Evolutionary conservation across 2,329 filamentous ascomycete genomes (phyloP), one percentile per base, ranked within the genome.

Genomic region (Blastomyces silverae): DNA sequence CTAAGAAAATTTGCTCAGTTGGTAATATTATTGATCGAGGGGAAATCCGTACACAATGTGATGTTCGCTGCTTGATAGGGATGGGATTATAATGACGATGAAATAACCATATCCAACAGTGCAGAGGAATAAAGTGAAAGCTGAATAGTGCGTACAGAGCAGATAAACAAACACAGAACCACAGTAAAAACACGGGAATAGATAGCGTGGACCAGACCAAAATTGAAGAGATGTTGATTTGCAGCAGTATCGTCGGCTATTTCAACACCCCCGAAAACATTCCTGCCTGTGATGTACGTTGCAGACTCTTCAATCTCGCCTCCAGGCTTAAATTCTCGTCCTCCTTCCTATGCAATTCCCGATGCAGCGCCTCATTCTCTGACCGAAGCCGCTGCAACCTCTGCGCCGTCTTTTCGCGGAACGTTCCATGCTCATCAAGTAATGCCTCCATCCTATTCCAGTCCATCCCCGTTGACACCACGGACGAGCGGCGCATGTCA

Each of bases 291-390:
- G 70, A 48, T 42, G 70, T 68, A 61, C 74, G 69, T 65, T 74
- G 72, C 48, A 78, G 63, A 56, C 64, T 74, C 64, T 74, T 72
- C 52, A 77, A 65, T 66, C 70, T 76, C 42, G 71, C 71, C 66
- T 79, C 77, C 57, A 79, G 66, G 31, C 71, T 69, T 56, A 76
- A 72, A 65, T 73, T 75, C 39, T 77, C 76, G 64, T 78, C 77
- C 67, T 79, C 77, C 68, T 74, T 75, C 44, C 72, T 69, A 61
- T 76, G 72, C 65, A 79, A 65, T 56, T 78, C 75, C 64, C 67
- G 74, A 68, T 77, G 75, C 66, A 79, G 66, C 2, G 62, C 66
- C 69, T 79, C 77, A 70, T 79, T 79, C 67, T 79, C 77, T 2
- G 71, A 73, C 48, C 77, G 67, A n/a, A 79, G 68, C 22, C 72